These are phyloP conservation scores for Haplosporangium gracile DNA, from an alignment of 192 early-diverging fungal species.

Conservation along the genomic window DNA sequence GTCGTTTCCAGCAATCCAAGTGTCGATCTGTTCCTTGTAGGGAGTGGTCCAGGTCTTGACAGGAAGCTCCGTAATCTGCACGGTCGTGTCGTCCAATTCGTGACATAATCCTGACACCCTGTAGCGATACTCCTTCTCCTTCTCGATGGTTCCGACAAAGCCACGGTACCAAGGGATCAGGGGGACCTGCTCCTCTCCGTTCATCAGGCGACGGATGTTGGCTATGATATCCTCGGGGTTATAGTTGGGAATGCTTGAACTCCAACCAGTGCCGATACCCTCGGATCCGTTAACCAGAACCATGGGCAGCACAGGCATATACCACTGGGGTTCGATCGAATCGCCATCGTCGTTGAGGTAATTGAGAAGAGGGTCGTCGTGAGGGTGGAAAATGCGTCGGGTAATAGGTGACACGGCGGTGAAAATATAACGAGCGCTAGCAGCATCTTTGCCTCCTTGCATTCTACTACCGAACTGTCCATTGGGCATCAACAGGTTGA, in stretches of 20 bases:
- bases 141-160: slow-evolving; percentile 84
- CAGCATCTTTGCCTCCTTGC: slow-evolving; percentile 92
- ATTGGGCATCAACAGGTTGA: slow-evolving; percentile 83
- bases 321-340: slow-evolving; percentile 96
- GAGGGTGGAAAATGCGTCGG: slow-evolving; percentile 80
- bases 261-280: slow-evolving; percentile 97
- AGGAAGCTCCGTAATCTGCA: slow-evolving; percentile 93
- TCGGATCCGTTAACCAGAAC: slow-evolving; percentile 93
- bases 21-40: slow-evolving; percentile 89
- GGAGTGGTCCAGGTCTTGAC: slow-evolving; percentile 88
- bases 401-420: slow-evolving; percentile 81
- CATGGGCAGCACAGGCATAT: slow-evolving; percentile 94
- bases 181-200: slow-evolving; percentile 71
- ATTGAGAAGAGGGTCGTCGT: slow-evolving; percentile 86
- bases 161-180: slow-evolving; percentile 98
- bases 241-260: slow-evolving; percentile 84
- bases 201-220: slow-evolving; percentile 87
- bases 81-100: slow-evolving; percentile 78
- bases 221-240: slow-evolving; percentile 91
- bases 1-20: slow-evolving; percentile 78
- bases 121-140: slow-evolving; percentile 68
- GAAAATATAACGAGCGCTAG: slow-evolving; percentile 98
- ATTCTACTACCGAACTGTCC: slow-evolving; percentile 95
- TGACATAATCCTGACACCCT: slow-evolving; percentile 76
- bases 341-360: slow-evolving; percentile 92